phyloP scores from a whole-genome alignment of 345 rosid genomes.

The Limnanthes douglasii region DNA sequence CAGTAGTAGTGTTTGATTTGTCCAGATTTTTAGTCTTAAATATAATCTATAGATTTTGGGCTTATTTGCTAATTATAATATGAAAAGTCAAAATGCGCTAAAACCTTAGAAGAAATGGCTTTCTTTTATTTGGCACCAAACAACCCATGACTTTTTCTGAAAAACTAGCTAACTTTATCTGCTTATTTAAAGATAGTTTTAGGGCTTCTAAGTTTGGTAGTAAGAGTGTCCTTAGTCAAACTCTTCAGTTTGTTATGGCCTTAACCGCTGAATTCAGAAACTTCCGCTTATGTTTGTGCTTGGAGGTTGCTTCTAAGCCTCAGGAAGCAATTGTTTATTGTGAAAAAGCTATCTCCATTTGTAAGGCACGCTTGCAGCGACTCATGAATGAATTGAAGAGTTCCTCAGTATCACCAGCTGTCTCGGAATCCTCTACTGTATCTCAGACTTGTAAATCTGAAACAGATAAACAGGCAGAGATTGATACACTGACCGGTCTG shows the following conservation, averaged over 20 bases:
- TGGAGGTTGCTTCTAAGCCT: constrained; percentile 69
- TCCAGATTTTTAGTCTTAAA: no score
- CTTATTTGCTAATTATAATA: no score
- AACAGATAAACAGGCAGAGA: constrained; percentile 65
- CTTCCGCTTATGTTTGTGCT: constrained; percentile 71
- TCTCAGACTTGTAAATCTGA: constrained; percentile 21
- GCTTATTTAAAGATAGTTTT: no score
- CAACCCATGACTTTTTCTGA: no score
- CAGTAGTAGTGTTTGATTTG: no score
- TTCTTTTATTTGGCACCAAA: no score
- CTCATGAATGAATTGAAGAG: constrained; percentile 40
- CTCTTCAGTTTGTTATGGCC: constrained; percentile 6
- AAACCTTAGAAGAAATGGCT: no score
- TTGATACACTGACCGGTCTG: constrained; percentile 46
- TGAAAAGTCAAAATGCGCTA: no score
- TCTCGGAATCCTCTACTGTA: constrained; percentile 40
- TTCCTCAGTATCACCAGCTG: constrained; percentile 33
- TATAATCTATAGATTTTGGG: no score
- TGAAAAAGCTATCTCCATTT: constrained; percentile 62
- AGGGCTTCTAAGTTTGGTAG: no score
- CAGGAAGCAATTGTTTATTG: constrained; percentile 73
- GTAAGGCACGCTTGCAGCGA: constrained; percentile 51
- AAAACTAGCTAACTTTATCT: no score
- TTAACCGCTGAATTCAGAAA: constrained; percentile 55
- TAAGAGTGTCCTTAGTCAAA: not conserved